Conservation (phyloP, 1,284 basidiomycete genomes). For the Heterobasidion annosum region DNA sequence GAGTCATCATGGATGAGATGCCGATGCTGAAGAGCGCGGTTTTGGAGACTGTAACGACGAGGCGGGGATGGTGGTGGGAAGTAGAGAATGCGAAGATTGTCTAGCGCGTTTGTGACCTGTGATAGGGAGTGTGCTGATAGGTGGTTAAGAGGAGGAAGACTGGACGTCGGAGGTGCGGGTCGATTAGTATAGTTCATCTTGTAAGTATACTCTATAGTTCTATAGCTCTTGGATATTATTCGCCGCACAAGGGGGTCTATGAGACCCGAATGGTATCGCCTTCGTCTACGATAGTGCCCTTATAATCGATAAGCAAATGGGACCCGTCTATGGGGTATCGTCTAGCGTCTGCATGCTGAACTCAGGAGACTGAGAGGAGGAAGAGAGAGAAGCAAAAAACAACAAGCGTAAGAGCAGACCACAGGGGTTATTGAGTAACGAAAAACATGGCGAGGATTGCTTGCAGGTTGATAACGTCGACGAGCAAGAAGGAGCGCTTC, state of each 20-base stretch:
- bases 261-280: background rate
- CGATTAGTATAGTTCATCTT: slow-evolving; percentile 5
- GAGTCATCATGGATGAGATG: slow-evolving; percentile 27
- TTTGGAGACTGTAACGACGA: background rate
- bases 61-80: slow-evolving; percentile 18
- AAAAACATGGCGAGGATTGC: background rate
- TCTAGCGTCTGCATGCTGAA: background rate
- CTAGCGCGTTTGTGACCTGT: slow-evolving; percentile 26
- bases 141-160: slow-evolving; percentile 38
- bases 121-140: slow-evolving; percentile 24
- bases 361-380: background rate
- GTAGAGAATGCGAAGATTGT: slow-evolving; percentile 35
- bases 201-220: background rate
- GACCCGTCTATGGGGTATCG: background rate
- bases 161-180: slow-evolving; percentile 27
- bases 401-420: no score
- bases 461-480: background rate
- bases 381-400: background rate
- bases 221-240: background rate
- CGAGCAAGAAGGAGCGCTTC: no score
- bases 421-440: background rate
- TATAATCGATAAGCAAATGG: background rate
- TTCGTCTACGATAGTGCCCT: background rate
- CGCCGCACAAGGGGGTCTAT: background rate
- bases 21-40: slow-evolving; percentile 9